These are phyloP conservation scores for Rhizopogon salebrosus DNA, from an alignment of 768 basidiomycete species.

Conservation along the genomic window DNA sequence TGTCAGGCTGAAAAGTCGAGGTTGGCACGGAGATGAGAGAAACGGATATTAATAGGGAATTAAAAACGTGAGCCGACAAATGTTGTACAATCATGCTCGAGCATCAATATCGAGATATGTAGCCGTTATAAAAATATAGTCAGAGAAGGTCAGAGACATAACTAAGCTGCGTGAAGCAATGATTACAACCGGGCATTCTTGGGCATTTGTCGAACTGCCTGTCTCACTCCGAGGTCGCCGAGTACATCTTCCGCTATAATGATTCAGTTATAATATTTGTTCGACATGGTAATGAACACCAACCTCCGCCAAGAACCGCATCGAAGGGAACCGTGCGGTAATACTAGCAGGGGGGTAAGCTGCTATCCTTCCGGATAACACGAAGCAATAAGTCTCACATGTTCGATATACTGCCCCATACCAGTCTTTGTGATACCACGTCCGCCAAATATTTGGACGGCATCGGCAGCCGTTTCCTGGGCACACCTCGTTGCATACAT, in stretches of 20 bases:
- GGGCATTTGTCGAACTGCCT: conserved; percentile 54
- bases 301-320: conserved; percentile 20
- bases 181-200: conserved; percentile 40
- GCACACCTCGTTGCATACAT: conserved; percentile 49
- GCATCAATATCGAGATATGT: not conserved
- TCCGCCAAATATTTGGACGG: conserved; percentile 85
- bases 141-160: not conserved
- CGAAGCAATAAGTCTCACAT: conserved; percentile 38
- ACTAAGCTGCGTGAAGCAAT: not conserved
- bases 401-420: conserved; percentile 75
- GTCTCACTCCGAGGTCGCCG: conserved; percentile 54
- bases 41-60: not conserved
- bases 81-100: not conserved
- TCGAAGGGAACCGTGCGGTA: conserved; percentile 22
- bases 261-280: not conserved
- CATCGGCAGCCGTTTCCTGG: conserved; percentile 53
- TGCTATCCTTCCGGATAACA: conserved; percentile 9
- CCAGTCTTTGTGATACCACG: conserved; percentile 80
- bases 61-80: not conserved
- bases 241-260: conserved; percentile 50
- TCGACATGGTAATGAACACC: not conserved
- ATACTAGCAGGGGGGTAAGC: conserved; percentile 13
- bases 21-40: not conserved
- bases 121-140: not conserved
- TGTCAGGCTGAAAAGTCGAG: not conserved